Evolutionary conservation across 306 rosid genomes (phyloP).

Genomic region (Astragalus glycyphyllos): DNA sequence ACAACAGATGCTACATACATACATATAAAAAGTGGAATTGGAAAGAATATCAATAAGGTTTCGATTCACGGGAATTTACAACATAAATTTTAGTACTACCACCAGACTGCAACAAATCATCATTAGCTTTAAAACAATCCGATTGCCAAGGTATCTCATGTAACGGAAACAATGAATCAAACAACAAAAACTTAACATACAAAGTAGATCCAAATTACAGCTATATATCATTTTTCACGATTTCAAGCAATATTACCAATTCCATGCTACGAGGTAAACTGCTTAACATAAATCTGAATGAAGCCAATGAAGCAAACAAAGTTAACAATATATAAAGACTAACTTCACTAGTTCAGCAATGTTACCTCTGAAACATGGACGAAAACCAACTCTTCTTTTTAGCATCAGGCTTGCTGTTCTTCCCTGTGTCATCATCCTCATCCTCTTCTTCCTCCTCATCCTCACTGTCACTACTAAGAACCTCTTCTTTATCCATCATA

Average conservation of each 20-base stretch:
- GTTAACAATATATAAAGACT: neutral
- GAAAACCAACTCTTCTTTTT: slow-evolving; percentile 98
- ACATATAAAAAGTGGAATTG: neutral
- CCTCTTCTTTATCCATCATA: slow-evolving; percentile 97
- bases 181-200: slow-evolving; percentile 23
- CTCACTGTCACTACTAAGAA: slow-evolving; percentile 90
- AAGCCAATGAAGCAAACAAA: slow-evolving; percentile 31
- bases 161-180: slow-evolving; percentile 27
- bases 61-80: neutral
- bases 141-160: slow-evolving; percentile 12
- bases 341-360: slow-evolving; percentile 31
- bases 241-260: slow-evolving; percentile 3
- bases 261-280: neutral
- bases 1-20: neutral
- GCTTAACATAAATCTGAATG: slow-evolving; percentile 1
- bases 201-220: slow-evolving; percentile 18
- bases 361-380: slow-evolving; percentile 93
- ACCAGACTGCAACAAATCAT: slow-evolving; percentile 16
- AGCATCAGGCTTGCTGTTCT: slow-evolving; percentile 71
- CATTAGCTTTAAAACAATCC: slow-evolving; percentile 29
- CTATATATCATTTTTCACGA: slow-evolving; percentile 14
- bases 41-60: slow-evolving; percentile 18
- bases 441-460: slow-evolving; percentile 71
- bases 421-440: slow-evolving; percentile 63
- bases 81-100: neutral